phyloP scores from a whole-genome alignment of 306 rosid genomes.

The Castanea mollissima region DNA sequence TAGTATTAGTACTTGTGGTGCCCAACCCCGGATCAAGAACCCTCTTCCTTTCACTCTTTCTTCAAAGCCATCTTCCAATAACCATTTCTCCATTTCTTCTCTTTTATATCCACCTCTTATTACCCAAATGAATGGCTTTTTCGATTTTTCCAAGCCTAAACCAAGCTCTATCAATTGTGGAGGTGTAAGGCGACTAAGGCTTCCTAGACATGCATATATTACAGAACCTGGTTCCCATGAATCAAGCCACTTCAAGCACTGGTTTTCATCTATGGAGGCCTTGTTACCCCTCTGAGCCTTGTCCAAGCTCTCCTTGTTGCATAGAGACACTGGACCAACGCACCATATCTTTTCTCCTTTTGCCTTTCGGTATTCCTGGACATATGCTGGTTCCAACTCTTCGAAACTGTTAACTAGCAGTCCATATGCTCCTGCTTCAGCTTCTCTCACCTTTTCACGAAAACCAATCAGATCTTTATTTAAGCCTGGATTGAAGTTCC shows the following conservation, averaged over 20 bases:
- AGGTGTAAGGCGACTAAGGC: constrained; percentile 41
- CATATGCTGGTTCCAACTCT: constrained; percentile 28
- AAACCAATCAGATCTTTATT: not conserved
- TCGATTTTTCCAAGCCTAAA: constrained; percentile 54
- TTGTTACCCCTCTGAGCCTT: constrained; percentile 52
- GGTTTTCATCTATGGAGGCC: constrained; percentile 29
- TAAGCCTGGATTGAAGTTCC: not conserved
- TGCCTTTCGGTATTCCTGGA: constrained; percentile 9
- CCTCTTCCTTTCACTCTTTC: constrained; percentile 51
- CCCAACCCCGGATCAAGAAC: constrained; percentile 63
- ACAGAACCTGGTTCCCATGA: constrained; percentile 36
- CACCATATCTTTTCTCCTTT: constrained; percentile 29
- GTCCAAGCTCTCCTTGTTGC: not conserved
- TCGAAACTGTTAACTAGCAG: constrained; percentile 29
- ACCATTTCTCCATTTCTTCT: constrained; percentile 44
- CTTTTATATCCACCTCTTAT: constrained; percentile 34
- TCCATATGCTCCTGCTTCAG: constrained; percentile 22
- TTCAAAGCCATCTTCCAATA: constrained; percentile 33
- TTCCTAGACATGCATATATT: constrained; percentile 61
- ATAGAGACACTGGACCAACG: constrained; percentile 19
- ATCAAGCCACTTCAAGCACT: constrained; percentile 53
- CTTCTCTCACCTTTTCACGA: not conserved
- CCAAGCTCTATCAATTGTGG: constrained; percentile 50
- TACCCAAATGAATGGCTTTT: constrained; percentile 67
- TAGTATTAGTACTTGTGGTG: constrained; percentile 57